Conservation (phyloP, 768 basidiomycete species). For the Boletus tomentosulus region DNA sequence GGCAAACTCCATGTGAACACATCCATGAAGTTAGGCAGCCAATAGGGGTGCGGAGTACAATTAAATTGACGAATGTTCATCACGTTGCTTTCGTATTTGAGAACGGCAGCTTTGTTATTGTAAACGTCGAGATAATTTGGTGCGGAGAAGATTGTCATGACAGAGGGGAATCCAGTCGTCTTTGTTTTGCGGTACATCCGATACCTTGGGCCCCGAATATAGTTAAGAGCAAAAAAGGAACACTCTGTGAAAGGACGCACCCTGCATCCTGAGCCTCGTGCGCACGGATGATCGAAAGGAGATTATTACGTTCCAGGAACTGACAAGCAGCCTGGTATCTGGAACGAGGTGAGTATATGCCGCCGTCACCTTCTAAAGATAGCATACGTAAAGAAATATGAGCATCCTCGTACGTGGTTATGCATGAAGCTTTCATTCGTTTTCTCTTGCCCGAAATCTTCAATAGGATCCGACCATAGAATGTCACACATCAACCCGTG, state of each 20-base stretch:
- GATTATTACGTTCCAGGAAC: slow-evolving; percentile 95
- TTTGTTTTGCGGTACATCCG: slow-evolving; percentile 99
- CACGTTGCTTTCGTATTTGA: slow-evolving; percentile 98
- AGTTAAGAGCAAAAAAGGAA: not conserved
- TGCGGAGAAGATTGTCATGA: slow-evolving; percentile 99
- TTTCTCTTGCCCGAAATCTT: slow-evolving; percentile 96
- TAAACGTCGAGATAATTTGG: slow-evolving; percentile 99
- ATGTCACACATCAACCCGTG: slow-evolving; percentile 98
- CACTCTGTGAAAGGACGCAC: slow-evolving; percentile 38
- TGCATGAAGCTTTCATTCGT: slow-evolving; percentile 87
- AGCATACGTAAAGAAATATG: slow-evolving; percentile 85
- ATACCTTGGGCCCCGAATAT: slow-evolving; percentile 47
- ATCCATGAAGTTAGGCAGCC: slow-evolving; percentile 99
- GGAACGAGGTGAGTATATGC: slow-evolving; percentile 1
- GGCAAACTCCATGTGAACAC: slow-evolving; percentile 99
- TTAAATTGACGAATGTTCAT: slow-evolving; percentile 99
- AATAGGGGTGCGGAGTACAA: slow-evolving; percentile 92
- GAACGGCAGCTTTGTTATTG: slow-evolving; percentile 97
- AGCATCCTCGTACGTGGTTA: slow-evolving; percentile 95
- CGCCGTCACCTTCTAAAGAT: not conserved
- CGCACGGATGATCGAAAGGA: slow-evolving; percentile 94
- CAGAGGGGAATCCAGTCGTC: slow-evolving; percentile 96
- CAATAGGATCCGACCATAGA: slow-evolving; percentile 96
- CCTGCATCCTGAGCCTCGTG: slow-evolving; percentile 99
- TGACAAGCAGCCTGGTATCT: slow-evolving; percentile 96